Conservation (phyloP, 768 basidiomycete species). For the Clitopilus hobsonii region DNA sequence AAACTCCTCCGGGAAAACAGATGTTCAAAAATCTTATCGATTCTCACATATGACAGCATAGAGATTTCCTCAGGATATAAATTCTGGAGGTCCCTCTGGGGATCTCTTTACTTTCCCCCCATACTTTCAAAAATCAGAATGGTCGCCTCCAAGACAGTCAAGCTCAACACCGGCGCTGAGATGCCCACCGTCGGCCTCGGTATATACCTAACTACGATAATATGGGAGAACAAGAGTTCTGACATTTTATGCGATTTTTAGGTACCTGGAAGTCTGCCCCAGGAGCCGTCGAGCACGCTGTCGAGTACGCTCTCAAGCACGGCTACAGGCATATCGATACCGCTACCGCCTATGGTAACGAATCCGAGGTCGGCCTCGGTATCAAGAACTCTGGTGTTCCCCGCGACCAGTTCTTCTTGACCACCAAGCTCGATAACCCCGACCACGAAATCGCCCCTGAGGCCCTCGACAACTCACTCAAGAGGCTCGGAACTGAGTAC, state of each 20-base stretch:
- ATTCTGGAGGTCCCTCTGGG: neutral
- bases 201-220: conserved; percentile 14
- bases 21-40: conserved; percentile 13
- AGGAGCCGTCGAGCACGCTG: conserved; percentile 69
- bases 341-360: conserved; percentile 67
- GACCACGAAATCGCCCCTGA: conserved; percentile 56
- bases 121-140: conserved; percentile 23
- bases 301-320: conserved; percentile 63
- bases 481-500: conserved; percentile 66
- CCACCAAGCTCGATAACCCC: conserved; percentile 64
- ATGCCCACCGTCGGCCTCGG: conserved; percentile 77
- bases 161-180: conserved; percentile 70
- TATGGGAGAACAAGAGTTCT: neutral
- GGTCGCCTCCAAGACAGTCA: conserved; percentile 46
- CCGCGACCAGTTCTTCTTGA: conserved; percentile 74
- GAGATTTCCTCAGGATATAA: conserved; percentile 3
- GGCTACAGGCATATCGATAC: conserved; percentile 78
- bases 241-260: conserved; percentile 14
- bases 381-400: conserved; percentile 72
- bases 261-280: conserved; percentile 80
- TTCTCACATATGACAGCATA: neutral
- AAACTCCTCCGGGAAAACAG: conserved; percentile 9
- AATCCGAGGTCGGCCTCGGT: conserved; percentile 78
- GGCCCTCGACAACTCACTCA: conserved; percentile 67
- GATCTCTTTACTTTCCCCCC: neutral